Conservation (phyloP, 2,329 filamentous ascomycete species). For the Periglandula ipomoeae region DNA sequence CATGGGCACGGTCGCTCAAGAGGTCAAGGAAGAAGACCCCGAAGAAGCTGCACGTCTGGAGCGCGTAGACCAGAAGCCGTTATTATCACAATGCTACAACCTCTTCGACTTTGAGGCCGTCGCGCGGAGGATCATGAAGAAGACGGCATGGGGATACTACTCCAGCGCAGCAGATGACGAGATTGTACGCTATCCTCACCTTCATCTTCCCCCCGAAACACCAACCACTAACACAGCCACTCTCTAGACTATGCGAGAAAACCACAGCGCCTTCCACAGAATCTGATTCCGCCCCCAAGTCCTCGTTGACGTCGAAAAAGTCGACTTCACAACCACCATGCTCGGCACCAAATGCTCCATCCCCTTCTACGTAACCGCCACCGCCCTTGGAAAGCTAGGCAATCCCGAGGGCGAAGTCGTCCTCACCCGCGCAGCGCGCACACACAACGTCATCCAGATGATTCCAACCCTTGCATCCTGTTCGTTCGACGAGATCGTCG, state of each 20-base stretch:
- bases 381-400: slow-evolving; percentile 89
- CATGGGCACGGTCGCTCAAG: slow-evolving; percentile 70
- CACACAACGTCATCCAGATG: slow-evolving; percentile 94
- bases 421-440: slow-evolving; percentile 72
- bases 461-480: slow-evolving; percentile 95
- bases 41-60: slow-evolving; percentile 58
- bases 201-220: not conserved
- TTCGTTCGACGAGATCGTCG: slow-evolving; percentile 94
- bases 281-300: slow-evolving; percentile 92
- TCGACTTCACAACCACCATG: slow-evolving; percentile 89
- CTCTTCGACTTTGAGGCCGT: slow-evolving; percentile 94
- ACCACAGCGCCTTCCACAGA: slow-evolving; percentile 91
- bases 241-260: slow-evolving; percentile 78
- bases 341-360: slow-evolving; percentile 75
- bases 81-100: slow-evolving; percentile 84
- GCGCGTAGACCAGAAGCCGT: slow-evolving; percentile 65
- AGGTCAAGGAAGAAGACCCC: slow-evolving; percentile 56
- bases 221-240: not conserved
- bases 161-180: slow-evolving; percentile 65
- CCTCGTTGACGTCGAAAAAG: slow-evolving; percentile 78
- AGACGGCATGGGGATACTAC: slow-evolving; percentile 95
- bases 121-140: slow-evolving; percentile 86
- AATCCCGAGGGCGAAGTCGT: slow-evolving; percentile 90
- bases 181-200: slow-evolving; percentile 22
- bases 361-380: slow-evolving; percentile 95